A percentile compares a stretch with the other conserved stretches of the same genome.
Evolutionary conservation across 352 stramenopile genomes (phyloP).

Genomic region (Pythium sukuiense): DNA sequence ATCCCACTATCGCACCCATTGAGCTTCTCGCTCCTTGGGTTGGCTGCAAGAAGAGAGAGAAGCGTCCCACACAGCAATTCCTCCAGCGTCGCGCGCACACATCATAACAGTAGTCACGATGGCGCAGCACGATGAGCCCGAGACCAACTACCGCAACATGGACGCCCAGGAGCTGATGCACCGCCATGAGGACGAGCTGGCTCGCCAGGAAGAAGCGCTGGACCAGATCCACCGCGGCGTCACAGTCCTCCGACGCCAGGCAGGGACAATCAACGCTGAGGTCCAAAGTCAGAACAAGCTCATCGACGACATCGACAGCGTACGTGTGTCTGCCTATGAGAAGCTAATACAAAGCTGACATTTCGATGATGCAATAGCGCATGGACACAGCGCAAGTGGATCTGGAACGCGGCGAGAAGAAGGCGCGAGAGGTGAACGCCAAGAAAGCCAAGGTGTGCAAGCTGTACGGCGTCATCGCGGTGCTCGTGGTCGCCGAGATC

Average conservation of each 20-base stretch:
- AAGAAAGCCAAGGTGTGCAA: slow-evolving; percentile 83
- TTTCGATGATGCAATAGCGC: slow-evolving; percentile 29
- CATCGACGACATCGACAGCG: slow-evolving; percentile 68
- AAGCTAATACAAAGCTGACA: neutral
- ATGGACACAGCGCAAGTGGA: slow-evolving; percentile 66
- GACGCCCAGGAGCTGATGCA: slow-evolving; percentile 55
- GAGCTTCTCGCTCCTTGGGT: neutral
- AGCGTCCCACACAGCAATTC: neutral
- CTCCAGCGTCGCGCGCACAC: too few relatives aligned
- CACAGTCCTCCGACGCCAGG: slow-evolving; percentile 65
- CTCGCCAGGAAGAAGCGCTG: slow-evolving; percentile 59
- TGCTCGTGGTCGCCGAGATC: slow-evolving; percentile 48
- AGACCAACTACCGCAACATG: slow-evolving; percentile 58
- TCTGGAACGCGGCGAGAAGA: slow-evolving; percentile 57
- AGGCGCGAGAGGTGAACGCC: slow-evolving; percentile 63
- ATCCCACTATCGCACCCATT: neutral
- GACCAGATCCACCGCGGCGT: slow-evolving; percentile 74
- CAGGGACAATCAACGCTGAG: slow-evolving; percentile 76
- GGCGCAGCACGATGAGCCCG: neutral
- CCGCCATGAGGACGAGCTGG: slow-evolving; percentile 44
- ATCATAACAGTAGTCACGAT: neutral
- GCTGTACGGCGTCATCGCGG: slow-evolving; percentile 65
- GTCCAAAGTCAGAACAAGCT: slow-evolving; percentile 73
- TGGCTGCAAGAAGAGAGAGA: neutral
- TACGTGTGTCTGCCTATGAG: slow-evolving; percentile 24